A percentile compares a stretch with the other conserved stretches of the same genome.
Evolutionary conservation across 2,329 filamentous ascomycete genomes (phyloP).

Genomic region (Fusarium newnesense): DNA sequence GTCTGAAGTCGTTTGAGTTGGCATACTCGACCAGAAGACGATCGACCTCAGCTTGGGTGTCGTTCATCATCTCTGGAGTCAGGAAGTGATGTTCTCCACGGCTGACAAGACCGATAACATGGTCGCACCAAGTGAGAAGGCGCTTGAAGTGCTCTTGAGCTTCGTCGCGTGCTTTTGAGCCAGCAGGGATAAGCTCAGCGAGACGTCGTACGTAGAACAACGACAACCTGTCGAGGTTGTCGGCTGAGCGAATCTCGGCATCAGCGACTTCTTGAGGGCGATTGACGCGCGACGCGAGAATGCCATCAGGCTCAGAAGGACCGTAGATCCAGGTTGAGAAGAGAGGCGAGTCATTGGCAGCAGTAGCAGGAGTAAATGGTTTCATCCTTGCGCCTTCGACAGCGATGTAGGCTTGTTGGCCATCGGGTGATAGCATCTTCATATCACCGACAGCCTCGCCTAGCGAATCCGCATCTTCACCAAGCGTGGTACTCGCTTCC

Average conservation of each 20-base stretch:
- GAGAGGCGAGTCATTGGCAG: background rate
- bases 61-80: background rate
- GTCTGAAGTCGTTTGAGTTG: constrained; percentile 7
- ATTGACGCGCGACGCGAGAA: background rate
- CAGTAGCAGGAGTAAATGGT: background rate
- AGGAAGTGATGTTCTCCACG: constrained; percentile 1
- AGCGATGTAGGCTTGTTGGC: background rate
- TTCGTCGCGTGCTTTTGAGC: background rate
- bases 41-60: background rate
- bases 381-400: constrained; percentile 2
- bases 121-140: constrained; percentile 3
- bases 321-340: constrained; percentile 1
- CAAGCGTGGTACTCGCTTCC: background rate
- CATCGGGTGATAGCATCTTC: background rate
- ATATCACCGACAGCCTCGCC: background rate
- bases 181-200: background rate
- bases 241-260: constrained; percentile 8
- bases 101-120: background rate
- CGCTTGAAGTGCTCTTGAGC: constrained; percentile 5
- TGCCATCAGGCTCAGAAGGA: background rate
- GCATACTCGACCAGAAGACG: background rate
- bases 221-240: background rate
- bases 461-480: background rate
- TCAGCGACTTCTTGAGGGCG: background rate
- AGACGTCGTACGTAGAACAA: background rate